These are phyloP conservation scores for Jimgerdemannia lactiflua DNA, from an alignment of 192 early-diverging fungal genomes.

Conservation along the genomic window DNA sequence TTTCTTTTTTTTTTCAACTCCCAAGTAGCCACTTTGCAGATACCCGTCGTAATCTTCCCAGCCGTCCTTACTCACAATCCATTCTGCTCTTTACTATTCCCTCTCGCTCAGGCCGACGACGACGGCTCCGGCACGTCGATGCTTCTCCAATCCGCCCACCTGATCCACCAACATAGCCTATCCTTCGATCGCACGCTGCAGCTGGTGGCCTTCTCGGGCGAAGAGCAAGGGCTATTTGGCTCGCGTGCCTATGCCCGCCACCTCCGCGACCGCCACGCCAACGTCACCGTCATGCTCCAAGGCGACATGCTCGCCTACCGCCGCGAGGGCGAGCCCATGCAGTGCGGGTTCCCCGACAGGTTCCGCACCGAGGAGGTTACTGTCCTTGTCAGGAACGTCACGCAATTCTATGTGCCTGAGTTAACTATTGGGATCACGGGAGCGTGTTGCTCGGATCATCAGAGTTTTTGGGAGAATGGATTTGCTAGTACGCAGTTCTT, in stretches of 20 bases:
- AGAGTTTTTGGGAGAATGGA: constrained; percentile 40
- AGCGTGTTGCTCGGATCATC: constrained; percentile 44
- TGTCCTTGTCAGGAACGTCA: constrained; percentile 30
- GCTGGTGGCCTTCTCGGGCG: constrained; percentile 37
- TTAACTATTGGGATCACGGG: constrained; percentile 30
- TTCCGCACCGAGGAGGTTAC: constrained; percentile 34
- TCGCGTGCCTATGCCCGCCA: constrained; percentile 36
- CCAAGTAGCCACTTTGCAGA: no score
- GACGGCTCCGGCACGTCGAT: constrained; percentile 39
- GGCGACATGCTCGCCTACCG: constrained; percentile 46
- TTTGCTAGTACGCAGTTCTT: constrained; percentile 38
- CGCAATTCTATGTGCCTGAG: constrained; percentile 35
- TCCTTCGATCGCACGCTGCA: constrained; percentile 33
- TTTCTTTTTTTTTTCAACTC: no score
- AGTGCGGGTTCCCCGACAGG: constrained; percentile 37
- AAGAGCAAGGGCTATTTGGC: constrained; percentile 44
- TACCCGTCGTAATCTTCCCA: no score
- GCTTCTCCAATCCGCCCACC: constrained; percentile 30
- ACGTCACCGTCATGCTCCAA: constrained; percentile 39
- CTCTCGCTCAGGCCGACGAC: constrained; percentile 17
- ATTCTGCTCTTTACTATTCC: not conserved
- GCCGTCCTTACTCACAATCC: no score
- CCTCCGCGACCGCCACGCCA: constrained; percentile 17
- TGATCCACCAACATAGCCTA: constrained; percentile 31
- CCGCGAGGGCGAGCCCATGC: constrained; percentile 39